Conservation (phyloP, 768 basidiomycete species). For the Amanita thiersii region DNA sequence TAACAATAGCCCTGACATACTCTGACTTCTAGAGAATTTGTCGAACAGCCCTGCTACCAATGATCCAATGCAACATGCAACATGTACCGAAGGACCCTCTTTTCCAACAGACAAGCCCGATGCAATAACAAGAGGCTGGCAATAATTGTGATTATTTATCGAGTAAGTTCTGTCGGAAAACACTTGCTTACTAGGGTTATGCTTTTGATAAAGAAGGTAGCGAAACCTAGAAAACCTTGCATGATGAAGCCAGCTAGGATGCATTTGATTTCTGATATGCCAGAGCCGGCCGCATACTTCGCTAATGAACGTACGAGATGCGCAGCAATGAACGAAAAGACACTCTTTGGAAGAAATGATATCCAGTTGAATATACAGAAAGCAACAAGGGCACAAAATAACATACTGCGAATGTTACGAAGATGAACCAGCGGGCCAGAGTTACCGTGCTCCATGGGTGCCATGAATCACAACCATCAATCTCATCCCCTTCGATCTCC, state of each 20-base stretch:
- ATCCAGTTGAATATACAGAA: background rate
- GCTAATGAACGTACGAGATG: constrained; percentile 85
- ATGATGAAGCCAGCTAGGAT: constrained; percentile 96
- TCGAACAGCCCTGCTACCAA: constrained; percentile 81
- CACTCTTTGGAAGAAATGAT: constrained; percentile 36
- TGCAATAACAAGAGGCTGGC: constrained; percentile 90
- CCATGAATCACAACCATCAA: constrained; percentile 86
- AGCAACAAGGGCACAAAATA: background rate
- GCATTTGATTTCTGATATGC: constrained; percentile 98
- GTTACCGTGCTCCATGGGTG: constrained; percentile 75
- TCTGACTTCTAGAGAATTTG: constrained; percentile 81
- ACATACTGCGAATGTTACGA: constrained; percentile 85
- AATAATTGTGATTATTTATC: constrained; percentile 9
- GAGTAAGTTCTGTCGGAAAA: background rate
- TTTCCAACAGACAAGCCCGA: constrained; percentile 97
- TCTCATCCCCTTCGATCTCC: constrained; percentile 81
- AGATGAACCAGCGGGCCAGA: constrained; percentile 72
- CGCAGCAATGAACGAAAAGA: constrained; percentile 81
- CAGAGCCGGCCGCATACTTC: constrained; percentile 94
- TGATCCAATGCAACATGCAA: constrained; percentile 90
- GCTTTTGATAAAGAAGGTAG: constrained; percentile 91
- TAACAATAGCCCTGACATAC: constrained; percentile 34
- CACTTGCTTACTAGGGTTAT: constrained; percentile 68
- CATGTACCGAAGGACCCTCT: constrained; percentile 97
- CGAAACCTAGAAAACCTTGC: constrained; percentile 87